Evolutionary conservation across 768 basidiomycete genomes (phyloP).

Genomic region (Serpula lacrymans): DNA sequence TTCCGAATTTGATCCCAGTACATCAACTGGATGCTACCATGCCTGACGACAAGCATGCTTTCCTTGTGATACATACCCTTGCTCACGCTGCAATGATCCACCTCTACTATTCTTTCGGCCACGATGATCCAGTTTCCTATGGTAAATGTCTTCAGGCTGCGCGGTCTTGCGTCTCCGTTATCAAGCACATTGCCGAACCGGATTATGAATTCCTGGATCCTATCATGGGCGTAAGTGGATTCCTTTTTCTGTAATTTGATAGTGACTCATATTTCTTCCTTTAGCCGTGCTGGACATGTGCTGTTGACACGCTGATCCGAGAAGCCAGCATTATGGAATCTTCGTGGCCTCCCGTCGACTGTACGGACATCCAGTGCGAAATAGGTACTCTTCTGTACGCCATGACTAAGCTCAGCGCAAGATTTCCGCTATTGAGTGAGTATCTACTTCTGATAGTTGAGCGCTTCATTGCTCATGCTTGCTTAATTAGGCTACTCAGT

Average conservation of each 20-base stretch:
- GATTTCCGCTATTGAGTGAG: constrained; percentile 56
- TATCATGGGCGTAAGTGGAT: constrained; percentile 60
- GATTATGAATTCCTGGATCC: constrained; percentile 77
- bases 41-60: constrained; percentile 55
- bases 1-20: constrained; percentile 59
- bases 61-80: constrained; percentile 62
- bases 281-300: constrained; percentile 71
- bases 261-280: constrained; percentile 5
- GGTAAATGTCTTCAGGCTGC: constrained; percentile 69
- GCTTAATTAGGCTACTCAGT: constrained; percentile 21
- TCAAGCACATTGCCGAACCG: constrained; percentile 58
- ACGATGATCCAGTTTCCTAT: constrained; percentile 56
- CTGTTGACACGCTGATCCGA: constrained; percentile 62
- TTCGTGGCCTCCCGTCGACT: constrained; percentile 59
- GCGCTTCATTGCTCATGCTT: background rate
- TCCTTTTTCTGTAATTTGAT: constrained; percentile 9
- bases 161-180: constrained; percentile 53
- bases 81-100: constrained; percentile 64
- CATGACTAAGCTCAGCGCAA: constrained; percentile 56
- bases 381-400: constrained; percentile 59
- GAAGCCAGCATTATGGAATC: constrained; percentile 63
- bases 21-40: constrained; percentile 57
- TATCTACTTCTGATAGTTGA: constrained; percentile 1
- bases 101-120: constrained; percentile 59
- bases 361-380: constrained; percentile 58